Evolutionary conservation across 2,329 filamentous ascomycete genomes (phyloP), one percentile per base, ranked within the genome.

Genomic region (Herpotrichia juniperi): DNA sequence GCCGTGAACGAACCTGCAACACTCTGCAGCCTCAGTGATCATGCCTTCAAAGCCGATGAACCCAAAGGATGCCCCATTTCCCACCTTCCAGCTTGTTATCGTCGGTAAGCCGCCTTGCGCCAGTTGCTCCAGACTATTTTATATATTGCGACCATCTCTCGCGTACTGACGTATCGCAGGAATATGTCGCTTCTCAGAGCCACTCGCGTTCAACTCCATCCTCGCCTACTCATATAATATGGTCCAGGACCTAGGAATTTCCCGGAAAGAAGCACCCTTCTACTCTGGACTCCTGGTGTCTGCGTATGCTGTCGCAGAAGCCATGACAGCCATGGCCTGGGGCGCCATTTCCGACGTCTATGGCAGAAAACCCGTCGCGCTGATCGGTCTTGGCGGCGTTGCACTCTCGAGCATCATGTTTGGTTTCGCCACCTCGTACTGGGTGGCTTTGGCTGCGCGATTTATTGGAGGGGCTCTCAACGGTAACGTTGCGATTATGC

Each of bases 161-260:
- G 24, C 14, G 35, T 32, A 42, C 50, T 53, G 40, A 53, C 48
- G 14, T 7, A 16, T 6, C 51, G 50, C 42, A 96, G 92, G 91
- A 72, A 91, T 96, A 79, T 93, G 96, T 69, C 91, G 93, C 66
- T 85, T 97, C 60, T 91, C 92, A 50, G 93, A 97, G 76, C 93
- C 93, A 25, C 92, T 97, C 66, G 93, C 93, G 39, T 85, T 97
- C 66, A 96, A 93, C 12, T 96, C 91, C 71, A 96, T 96, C 76
- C 96, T 96, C 66, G 93, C 93, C 26, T 97, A 96, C 58, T 71
- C 71, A 48, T 71, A 62, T 50, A 58, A 67, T 45, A 72, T 75
- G 64, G 71, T 74, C 19, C 60, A 71, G 52, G 70, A 75, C 44
- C 60, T 81, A 34, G 69, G 71, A 34, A 71, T 68, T 43, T 51